Evolutionary conservation across 176 grass and related monocot species (phyloP), one percentile per base, ranked within the genome.

Genomic region (Dactylis glomerata): DNA sequence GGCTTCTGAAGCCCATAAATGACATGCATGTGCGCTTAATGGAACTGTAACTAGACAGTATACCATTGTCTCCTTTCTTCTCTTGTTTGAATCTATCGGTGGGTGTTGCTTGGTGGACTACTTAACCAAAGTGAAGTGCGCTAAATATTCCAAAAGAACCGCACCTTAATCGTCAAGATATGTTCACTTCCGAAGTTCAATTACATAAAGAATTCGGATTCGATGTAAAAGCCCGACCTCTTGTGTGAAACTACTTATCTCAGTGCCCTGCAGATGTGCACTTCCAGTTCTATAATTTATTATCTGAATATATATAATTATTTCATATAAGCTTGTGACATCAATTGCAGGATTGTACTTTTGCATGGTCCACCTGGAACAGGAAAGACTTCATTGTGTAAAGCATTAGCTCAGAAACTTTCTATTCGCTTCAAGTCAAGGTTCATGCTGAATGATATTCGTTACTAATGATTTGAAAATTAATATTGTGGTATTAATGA

Each of bases 361-460:
- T 91, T 99, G 84, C 96, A 99, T 79, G 96, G 96, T 80, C 96
- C 96, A 65, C 96, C 96, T 76, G 96, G 96, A 91, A 99, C 96
- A 14, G 96, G 96, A 81, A 99, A 99, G 86, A 99, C 96, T 65
- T 99, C 96, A 59, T 87, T 99, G 65, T 99, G 96, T 78, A 99
- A 99, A 94, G 96, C 96, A 72, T 79, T 99, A 57, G 96, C 96
- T 76, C 96, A 99, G 77, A 99, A 99, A 77, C 96, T 99, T 92
- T 96, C 96, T 46, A 94, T 99, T 87, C 91, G 86, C 59, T 91
- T 94, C 75, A 96, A 91, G 31, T 92, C 93, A 78, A 96, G 96
- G 96, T 99, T 47, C 30, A 40, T 49, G 41, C 62, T 76, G 17
- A 51, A 69, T 87, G 77, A 74, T 23, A 63, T 84, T 69, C 41